phyloP scores from a whole-genome alignment of 257 asterid species.

The Petunia axillaris region DNA sequence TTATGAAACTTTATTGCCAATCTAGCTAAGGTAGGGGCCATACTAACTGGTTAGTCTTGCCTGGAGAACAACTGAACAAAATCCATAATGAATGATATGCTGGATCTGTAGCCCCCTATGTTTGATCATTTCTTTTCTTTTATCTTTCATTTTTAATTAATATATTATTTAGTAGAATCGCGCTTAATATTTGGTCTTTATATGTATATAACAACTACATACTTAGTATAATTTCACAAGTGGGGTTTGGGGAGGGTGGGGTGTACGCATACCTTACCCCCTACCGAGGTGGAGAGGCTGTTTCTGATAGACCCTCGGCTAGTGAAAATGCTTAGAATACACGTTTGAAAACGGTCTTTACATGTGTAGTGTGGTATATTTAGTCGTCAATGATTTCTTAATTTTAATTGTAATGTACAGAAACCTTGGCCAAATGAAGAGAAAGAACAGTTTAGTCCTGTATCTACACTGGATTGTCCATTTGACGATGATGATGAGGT shows the following conservation, averaged over 20 bases:
- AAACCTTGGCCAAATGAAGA: constrained; percentile 60
- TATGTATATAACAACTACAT: too few relatives aligned
- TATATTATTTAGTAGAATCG: too few relatives aligned
- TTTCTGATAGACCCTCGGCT: too few relatives aligned
- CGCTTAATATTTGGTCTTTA: too few relatives aligned
- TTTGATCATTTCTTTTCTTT: not conserved
- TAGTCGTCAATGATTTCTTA: not conserved
- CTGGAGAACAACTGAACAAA: constrained; percentile 12
- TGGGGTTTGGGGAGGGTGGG: too few relatives aligned
- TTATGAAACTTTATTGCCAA: constrained; percentile 35
- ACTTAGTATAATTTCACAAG: too few relatives aligned
- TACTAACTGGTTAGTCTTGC: not conserved
- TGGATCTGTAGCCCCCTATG: constrained; percentile 16
- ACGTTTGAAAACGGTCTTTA: not conserved
- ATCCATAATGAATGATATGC: not conserved
- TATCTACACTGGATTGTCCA: constrained; percentile 77
- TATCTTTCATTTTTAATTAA: not conserved
- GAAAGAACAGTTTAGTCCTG: constrained; percentile 89
- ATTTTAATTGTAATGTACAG: constrained; percentile 33
- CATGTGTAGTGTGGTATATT: not conserved
- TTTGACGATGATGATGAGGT: constrained; percentile 83
- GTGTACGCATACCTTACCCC: too few relatives aligned
- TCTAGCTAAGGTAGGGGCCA: constrained; percentile 23
- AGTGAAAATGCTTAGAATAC: too few relatives aligned
- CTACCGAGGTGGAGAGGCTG: too few relatives aligned